A percentile compares a stretch with the other conserved stretches of the same genome.
Evolutionary conservation across 2,329 filamentous ascomycete genomes (phyloP).

Genomic region (Thelonectria olida): DNA sequence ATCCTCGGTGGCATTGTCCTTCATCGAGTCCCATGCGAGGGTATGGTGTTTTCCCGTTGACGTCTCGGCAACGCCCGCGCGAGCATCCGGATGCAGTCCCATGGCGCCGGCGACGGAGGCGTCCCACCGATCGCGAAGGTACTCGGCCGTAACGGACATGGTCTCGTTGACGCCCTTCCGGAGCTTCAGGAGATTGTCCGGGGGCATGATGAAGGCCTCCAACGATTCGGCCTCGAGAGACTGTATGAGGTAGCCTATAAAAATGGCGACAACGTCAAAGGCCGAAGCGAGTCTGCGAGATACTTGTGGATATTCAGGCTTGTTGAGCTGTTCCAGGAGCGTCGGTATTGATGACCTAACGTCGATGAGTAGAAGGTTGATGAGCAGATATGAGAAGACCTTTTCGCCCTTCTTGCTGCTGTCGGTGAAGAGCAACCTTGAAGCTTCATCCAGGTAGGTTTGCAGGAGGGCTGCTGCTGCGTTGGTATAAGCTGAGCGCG

Average conservation of each 20-base stretch:
- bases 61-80: constrained; percentile 54
- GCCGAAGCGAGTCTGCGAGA: constrained; percentile 66
- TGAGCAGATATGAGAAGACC: constrained; percentile 68
- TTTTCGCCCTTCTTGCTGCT: constrained; percentile 53
- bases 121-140: constrained; percentile 76
- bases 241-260: constrained; percentile 66
- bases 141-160: constrained; percentile 70
- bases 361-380: constrained; percentile 73
- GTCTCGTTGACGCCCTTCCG: constrained; percentile 70
- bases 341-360: constrained; percentile 69
- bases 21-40: constrained; percentile 67
- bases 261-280: constrained; percentile 70
- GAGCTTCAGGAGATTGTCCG: constrained; percentile 69
- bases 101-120: constrained; percentile 69
- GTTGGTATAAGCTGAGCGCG: constrained; percentile 67
- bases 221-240: constrained; percentile 59
- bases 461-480: constrained; percentile 67
- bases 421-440: constrained; percentile 63
- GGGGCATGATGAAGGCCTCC: constrained; percentile 57
- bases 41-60: constrained; percentile 56
- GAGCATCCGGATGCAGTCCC: constrained; percentile 67
- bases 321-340: constrained; percentile 67
- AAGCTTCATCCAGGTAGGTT: constrained; percentile 57
- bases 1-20: constrained; percentile 60
- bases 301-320: constrained; percentile 58